Conservation (phyloP, 2,329 filamentous ascomycete species). For the Sclerotinia minor region DNA sequence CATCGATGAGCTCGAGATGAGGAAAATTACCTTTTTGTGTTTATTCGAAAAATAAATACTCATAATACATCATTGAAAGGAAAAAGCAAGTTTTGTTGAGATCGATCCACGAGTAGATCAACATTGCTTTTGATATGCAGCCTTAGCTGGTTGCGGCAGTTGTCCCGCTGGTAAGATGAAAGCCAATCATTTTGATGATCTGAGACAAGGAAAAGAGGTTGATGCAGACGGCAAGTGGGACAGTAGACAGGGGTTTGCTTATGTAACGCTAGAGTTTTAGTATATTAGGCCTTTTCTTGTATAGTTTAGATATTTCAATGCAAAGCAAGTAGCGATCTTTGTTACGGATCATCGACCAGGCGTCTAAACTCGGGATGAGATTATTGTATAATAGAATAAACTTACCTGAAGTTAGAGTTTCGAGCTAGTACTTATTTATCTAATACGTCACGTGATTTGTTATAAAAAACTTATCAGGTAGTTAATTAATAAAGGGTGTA, state of each 20-base stretch:
- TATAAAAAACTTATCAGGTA: background rate
- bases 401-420: background rate
- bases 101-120: background rate
- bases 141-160: background rate
- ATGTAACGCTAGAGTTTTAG: background rate
- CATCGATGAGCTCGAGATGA: background rate
- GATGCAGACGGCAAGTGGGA: background rate
- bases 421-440: background rate
- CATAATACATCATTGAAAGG: background rate
- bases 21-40: background rate
- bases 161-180: background rate
- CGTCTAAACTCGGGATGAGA: background rate
- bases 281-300: background rate
- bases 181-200: slow-evolving; percentile 15
- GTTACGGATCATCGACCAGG: background rate
- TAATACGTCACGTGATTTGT: background rate
- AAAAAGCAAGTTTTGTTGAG: slow-evolving; percentile 16
- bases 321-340: background rate
- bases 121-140: slow-evolving; percentile 10
- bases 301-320: background rate
- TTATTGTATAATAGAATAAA: too few relatives aligned
- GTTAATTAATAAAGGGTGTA: background rate
- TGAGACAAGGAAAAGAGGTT: background rate
- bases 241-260: background rate
- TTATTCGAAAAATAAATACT: background rate